Percentiles rank a stretch among this genome's conserved stretches.
Conservation (phyloP, 2,329 filamentous ascomycete genomes). For the Colletotrichum paranaense region DNA sequence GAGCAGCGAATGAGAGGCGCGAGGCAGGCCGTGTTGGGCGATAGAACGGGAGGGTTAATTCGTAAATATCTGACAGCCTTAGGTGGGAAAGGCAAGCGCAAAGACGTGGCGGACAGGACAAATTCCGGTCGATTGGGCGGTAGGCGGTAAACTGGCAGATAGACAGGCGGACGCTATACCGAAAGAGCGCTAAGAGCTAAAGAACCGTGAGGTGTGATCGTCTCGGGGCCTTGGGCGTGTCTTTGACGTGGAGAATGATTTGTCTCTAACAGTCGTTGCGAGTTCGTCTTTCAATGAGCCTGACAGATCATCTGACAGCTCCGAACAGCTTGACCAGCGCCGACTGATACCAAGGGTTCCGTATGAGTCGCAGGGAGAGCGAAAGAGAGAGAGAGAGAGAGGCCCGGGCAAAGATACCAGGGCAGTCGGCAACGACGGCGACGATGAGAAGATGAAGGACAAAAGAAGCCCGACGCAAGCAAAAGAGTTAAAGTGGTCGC, state of each 20-base stretch:
- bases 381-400: background rate
- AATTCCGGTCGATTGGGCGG: constrained; percentile 20
- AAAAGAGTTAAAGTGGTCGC: background rate
- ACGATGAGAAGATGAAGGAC: constrained; percentile 16
- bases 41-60: background rate
- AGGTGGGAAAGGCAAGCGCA: constrained; percentile 9
- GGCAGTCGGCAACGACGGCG: constrained; percentile 4
- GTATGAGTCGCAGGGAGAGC: background rate
- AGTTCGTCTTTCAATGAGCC: constrained; percentile 6
- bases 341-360: background rate
- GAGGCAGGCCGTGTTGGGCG: constrained; percentile 5
- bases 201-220: constrained; percentile 27
- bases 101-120: constrained; percentile 5
- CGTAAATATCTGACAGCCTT: background rate
- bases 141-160: background rate
- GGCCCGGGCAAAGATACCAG: constrained; percentile 3
- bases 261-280: constrained; percentile 11
- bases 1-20: constrained; percentile 22
- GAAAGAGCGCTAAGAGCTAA: constrained; percentile 11
- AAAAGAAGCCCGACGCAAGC: background rate
- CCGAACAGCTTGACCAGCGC: constrained; percentile 18
- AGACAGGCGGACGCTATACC: constrained; percentile 9
- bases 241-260: constrained; percentile 13
- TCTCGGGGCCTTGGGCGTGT: constrained; percentile 6
- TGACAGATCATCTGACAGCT: constrained; percentile 23